Base-by-base conservation (phyloP, 1,284 basidiomycete genomes). In the Trichosporon ovoides region DNA sequence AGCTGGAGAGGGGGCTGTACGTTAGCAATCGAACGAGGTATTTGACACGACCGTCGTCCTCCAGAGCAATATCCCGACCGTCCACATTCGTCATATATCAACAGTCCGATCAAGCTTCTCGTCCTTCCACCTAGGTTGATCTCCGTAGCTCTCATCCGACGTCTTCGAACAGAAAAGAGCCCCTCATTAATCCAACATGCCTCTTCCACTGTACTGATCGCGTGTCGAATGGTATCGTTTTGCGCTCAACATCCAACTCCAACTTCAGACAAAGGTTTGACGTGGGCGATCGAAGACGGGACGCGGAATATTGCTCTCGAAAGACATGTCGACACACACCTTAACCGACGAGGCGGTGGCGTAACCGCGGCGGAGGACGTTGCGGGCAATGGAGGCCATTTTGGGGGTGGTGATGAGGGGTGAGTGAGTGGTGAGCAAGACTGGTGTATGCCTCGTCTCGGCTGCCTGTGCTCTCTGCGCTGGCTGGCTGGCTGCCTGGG, bases 1-100 rank as follows among this genome's bases (percentile, higher is more conserved):
- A 79, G 76, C 71, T 76, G 75, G 64, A 79, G 57, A 51, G 77
- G 77, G 38, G 75, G 68, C 77, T 79, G 64, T 24, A 38, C 14
- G 35, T 50, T 36, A 56, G 48, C 49, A n/a, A n/a, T n/a, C n/a
- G n/a, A 31, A 46, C 24, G 38, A 28, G 31, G 24, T 11, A 22
- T 13, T 4, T 7, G 43, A 28, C 16, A 48, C 22, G 24, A n/a
- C n/a, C n/a, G n/a, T n/a, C 43, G 28, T 28, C 28, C 24, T 24
- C n/a, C n/a, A 9, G 22, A 48, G 43, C 43, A 48, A 48, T 48
- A 28, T 48, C 43, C 43, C 43, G 43, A 48, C 14, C n/a, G 11
- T 16, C 43, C 43, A 48, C 16, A 28, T n/a, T n/a, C n/a, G n/a
- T n/a, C n/a, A n/a, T n/a, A n/a, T n/a, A n/a, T n/a, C n/a, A n/a